Base-by-base conservation (phyloP, 208 protist species). In the Phytomonas sp. region DNA sequence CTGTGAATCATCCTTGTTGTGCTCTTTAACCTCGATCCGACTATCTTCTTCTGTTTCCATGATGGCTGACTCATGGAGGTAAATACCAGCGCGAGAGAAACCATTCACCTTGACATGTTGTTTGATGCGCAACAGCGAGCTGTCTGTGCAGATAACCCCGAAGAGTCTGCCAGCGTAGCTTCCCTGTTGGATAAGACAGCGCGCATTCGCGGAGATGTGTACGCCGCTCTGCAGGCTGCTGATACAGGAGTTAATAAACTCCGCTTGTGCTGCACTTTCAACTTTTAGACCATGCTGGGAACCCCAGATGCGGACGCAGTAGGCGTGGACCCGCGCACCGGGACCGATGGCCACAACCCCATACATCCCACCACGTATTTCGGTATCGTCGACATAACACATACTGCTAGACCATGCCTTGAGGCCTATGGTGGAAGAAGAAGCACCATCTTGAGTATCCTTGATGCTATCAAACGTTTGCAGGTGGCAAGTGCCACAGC, bases 281-380 rank as follows among this genome's bases (percentile, higher is more conserved):
- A 85, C 75, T 60, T 78, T 84, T 75, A 91, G 92, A 62, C 88
- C 88, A 72, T 91, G 90, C 13, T 81, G 74, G 62, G 86, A 77
- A 65, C 86, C 76, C 62, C 82, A 81, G n/a, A 83, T 79, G 5
- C 68, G 75, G 71, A 82, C 88, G 72, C 79, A 75, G 62, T 76
- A 72, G 4, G 82, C 87, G 28, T 90, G 76, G 28, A 93, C 62
- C 26, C 64, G 51, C 23, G 87, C 78, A 4, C 78, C 80, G 0
- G 87, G 82, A 8, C 85, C 88, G 67, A 91, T 80, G 32, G 80
- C 84, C 31, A 82, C 88, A 62, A 87, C 87, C 15, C 83, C 88
- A 70, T 87, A 93, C 7, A 77, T 85, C 29, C 76, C 78, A 66
- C 78, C 72, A 33, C 78, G 84, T 23, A 90, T 80, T 64, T 87